Base-by-base conservation (phyloP, 2,329 filamentous ascomycete genomes). In the Fusarium nanum region DNA sequence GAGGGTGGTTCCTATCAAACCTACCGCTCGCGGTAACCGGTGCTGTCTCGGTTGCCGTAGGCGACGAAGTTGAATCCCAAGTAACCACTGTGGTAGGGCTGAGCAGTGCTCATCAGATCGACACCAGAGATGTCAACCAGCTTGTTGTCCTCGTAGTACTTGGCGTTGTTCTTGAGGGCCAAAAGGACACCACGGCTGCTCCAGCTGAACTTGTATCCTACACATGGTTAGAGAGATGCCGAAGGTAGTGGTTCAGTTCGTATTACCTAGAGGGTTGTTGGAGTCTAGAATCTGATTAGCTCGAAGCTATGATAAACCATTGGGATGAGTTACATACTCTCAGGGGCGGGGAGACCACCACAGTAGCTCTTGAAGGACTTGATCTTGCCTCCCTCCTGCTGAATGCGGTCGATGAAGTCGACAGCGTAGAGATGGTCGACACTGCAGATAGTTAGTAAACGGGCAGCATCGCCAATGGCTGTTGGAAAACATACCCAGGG, bases 11-110 rank as follows among this genome's bases (percentile, higher is more conserved):
- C 7, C 44, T 20, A 12, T n/a, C 18, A n/a, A 37, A 28, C 48
- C 12, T 98, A 98, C 68, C 93, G 89, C 86, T 97, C 91, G 78
- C 89, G 91, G 89, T 96, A 98, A 11, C 88, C 86, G 18, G 93
- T 96, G 22, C 91, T 94, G 83, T 98, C 94, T 74, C 94, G 87
- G 89, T 98, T 98, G 61, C 92, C 92, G 83, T 98, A 98, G 44
- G 92, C 93, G 73, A 98, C 94, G 75, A 97, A 95, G 54, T 92
- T 91, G 80, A 90, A 98, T 64, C 93, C 77, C 37, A 92, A 92
- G 84, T 94, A 97, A 13, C 63, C 63, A 84, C 95, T 96, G 82
- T 87, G 89, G 87, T 97, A 97, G 52, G 93, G 93, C 86, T 97
- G 95, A 42, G 94, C 93, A 52, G 88, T 88, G 67, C 84, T 90